Evolutionary conservation across 2,329 filamentous ascomycete species (phyloP).

Genomic region (Paraconiothyrium sp.): DNA sequence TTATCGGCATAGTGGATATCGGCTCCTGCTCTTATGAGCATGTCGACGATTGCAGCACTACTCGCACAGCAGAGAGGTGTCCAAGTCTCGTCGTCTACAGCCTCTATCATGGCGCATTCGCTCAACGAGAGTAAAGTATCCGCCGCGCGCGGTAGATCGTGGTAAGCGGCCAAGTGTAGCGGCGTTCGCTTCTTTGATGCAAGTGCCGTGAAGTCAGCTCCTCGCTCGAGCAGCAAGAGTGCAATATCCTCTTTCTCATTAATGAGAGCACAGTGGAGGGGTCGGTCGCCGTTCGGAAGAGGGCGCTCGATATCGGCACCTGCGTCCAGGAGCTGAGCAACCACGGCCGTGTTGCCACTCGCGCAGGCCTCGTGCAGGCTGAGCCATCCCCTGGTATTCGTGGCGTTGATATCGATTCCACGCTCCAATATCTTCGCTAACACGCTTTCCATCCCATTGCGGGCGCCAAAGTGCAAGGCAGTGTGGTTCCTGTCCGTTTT

Average conservation of each 20-base stretch:
- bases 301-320: slow-evolving; percentile 28
- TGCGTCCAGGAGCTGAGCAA: slow-evolving; percentile 26
- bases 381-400: slow-evolving; percentile 23
- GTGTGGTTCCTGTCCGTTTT: slow-evolving; percentile 18
- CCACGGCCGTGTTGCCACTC: slow-evolving; percentile 16
- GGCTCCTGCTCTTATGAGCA: slow-evolving; percentile 22
- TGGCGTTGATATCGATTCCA: slow-evolving; percentile 20
- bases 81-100: slow-evolving; percentile 22
- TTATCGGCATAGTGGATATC: slow-evolving; percentile 24
- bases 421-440: slow-evolving; percentile 14
- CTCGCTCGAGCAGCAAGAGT: slow-evolving; percentile 21
- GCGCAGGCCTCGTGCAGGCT: slow-evolving; percentile 29
- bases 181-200: slow-evolving; percentile 20
- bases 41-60: not conserved
- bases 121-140: slow-evolving; percentile 5
- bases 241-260: slow-evolving; percentile 21
- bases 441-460: not conserved
- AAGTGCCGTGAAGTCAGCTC: slow-evolving; percentile 10
- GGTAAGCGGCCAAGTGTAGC: slow-evolving; percentile 22
- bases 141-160: slow-evolving; percentile 12
- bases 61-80: slow-evolving; percentile 25
- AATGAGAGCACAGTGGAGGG: slow-evolving; percentile 30
- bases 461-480: slow-evolving; percentile 26
- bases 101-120: slow-evolving; percentile 8
- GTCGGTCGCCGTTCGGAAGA: slow-evolving; percentile 20